Conservation (phyloP, 1,284 basidiomycete genomes). For the Rhodotorula sp. region DNA sequence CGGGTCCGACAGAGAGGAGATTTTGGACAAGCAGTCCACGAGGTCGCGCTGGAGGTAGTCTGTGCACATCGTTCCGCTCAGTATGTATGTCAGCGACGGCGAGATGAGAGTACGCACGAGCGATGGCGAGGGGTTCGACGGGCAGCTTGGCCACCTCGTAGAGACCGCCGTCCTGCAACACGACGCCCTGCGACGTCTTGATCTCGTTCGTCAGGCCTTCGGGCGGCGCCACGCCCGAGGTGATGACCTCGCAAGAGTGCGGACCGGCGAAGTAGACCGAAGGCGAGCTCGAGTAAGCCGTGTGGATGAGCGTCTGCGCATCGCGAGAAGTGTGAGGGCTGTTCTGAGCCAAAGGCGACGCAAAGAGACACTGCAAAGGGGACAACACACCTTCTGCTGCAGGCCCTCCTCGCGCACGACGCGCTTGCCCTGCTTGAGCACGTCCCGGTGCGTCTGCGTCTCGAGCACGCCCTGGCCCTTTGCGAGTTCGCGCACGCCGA, state of each 20-base stretch:
- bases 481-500: slow-evolving; percentile 21
- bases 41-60: slow-evolving; percentile 40
- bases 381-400: slow-evolving; percentile 23
- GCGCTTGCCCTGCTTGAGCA: slow-evolving; percentile 22
- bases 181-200: slow-evolving; percentile 18
- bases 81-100: neutral
- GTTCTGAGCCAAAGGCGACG: too few relatives aligned
- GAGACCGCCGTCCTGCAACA: slow-evolving; percentile 20
- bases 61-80: neutral
- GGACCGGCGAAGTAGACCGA: slow-evolving; percentile 29
- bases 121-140: slow-evolving; percentile 31
- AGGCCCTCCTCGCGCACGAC: slow-evolving; percentile 4
- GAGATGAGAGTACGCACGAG: slow-evolving; percentile 13
- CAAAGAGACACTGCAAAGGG: neutral
- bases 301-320: slow-evolving; percentile 31
- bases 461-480: slow-evolving; percentile 27
- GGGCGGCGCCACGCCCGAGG: neutral
- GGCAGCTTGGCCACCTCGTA: slow-evolving; percentile 25
- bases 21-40: slow-evolving; percentile 28
- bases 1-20: slow-evolving; percentile 25
- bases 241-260: slow-evolving; percentile 20
- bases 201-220: slow-evolving; percentile 14
- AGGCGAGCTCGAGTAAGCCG: slow-evolving; percentile 13
- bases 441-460: slow-evolving; percentile 26
- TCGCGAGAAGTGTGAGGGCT: too few relatives aligned